Conservation (phyloP, 2,329 filamentous ascomycete species). For the Hymenoscyphus occultus region DNA sequence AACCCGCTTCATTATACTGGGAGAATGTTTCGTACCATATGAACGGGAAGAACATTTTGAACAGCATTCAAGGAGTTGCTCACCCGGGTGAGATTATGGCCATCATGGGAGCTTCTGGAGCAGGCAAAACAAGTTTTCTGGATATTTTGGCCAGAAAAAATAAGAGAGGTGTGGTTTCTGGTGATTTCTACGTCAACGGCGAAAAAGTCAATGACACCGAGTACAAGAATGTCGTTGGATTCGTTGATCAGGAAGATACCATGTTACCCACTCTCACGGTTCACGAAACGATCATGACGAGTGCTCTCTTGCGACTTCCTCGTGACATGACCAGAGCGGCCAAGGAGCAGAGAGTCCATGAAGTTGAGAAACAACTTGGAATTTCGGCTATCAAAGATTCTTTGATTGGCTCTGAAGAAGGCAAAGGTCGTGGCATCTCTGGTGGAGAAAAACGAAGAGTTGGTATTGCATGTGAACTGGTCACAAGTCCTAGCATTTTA, state of each 20-base stretch:
- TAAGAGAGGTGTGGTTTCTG: conserved; percentile 75
- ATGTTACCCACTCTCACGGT: conserved; percentile 95
- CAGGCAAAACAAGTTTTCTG: conserved; percentile 94
- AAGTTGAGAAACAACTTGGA: conserved; percentile 93
- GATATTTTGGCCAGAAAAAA: conserved; percentile 97
- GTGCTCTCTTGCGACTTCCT: conserved; percentile 86
- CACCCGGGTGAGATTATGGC: conserved; percentile 93
- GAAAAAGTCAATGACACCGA: conserved; percentile 82
- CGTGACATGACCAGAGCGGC: conserved; percentile 80
- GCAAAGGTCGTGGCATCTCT: conserved; percentile 89
- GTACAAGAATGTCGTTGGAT: conserved; percentile 89
- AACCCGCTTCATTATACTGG: conserved; percentile 83
- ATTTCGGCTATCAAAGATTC: conserved; percentile 94
- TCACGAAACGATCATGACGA: conserved; percentile 95
- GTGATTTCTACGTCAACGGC: conserved; percentile 90
- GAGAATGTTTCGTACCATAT: conserved; percentile 83
- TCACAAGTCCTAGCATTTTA: conserved; percentile 94
- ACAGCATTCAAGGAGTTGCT: conserved; percentile 78
- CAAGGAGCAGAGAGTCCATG: conserved; percentile 89
- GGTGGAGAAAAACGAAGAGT: conserved; percentile 95
- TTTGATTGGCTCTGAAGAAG: conserved; percentile 93
- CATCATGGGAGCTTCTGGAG: conserved; percentile 97
- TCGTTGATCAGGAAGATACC: conserved; percentile 97
- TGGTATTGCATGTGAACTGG: conserved; percentile 94
- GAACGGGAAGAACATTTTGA: conserved; percentile 83